Base-by-base conservation (phyloP, 306 rosid species). In the Erythrophleum fordii region DNA sequence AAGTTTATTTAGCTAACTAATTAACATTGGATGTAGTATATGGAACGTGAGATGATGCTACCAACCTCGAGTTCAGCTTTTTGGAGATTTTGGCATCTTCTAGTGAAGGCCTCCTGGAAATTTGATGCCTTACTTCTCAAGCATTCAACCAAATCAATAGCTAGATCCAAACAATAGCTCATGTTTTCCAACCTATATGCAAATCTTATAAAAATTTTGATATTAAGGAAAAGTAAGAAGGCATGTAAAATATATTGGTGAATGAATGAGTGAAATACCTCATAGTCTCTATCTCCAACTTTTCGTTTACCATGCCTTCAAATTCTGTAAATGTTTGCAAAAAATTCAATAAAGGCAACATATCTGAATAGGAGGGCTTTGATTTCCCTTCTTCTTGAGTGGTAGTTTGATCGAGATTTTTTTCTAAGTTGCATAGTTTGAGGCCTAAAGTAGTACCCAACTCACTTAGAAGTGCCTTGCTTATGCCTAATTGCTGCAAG, bases 1-100 rank as follows among this genome's bases (percentile, higher is more conserved):
- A 25, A 23, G 29, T 58, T 25, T 58, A 56, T 14, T 56, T 11
- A 22, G 6, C 22, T 9, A 56, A 9, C 6, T 10, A 56, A 9
- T 3, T 56, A 3, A 25, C 8, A 58, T 11, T 23, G 11, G 2
- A 25, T 6, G 23, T 58, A 2, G 29, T 51, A 6, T 31, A 71
- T 6, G 55, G 14, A 73, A 61, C 55, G 28, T 73, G 61, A 59
- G 77, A 61, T 23, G 14, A 49, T 49, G 55, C 13, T 34, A 56
- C 77, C 56, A 12, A 91, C 99, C 97, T 93, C 97, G 55, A 78
- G 84, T 88, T 93, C 99, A 58, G 98, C 92, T 77, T 88, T 90
- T 69, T 73, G 66, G 76, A 95, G 99, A 89, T 93, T 90, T 48
- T 91, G 92, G 61, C 96, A 88, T 87, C 96, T 93, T 71, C 68